These are phyloP conservation scores for Hysterium pulicare DNA, from an alignment of 2,329 filamentous ascomycete genomes.

Conservation along the genomic window DNA sequence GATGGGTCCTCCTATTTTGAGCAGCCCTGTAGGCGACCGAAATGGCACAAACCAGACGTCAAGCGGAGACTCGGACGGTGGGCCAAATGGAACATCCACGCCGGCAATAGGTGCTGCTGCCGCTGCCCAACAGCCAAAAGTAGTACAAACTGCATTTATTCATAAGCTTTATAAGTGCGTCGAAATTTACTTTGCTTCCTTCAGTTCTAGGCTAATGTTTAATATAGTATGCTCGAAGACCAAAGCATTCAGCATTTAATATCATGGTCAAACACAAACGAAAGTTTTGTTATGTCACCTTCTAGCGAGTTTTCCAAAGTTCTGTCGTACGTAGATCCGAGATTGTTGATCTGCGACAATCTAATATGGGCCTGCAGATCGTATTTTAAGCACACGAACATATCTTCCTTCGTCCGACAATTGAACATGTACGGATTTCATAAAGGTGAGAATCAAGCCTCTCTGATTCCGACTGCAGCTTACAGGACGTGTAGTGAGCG, in stretches of 20 bases:
- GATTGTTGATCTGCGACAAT: slow-evolving; percentile 18
- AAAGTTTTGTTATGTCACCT: slow-evolving; percentile 98
- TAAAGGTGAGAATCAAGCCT: slow-evolving; percentile 64
- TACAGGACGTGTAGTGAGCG: slow-evolving; percentile 66
- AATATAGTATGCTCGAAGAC: slow-evolving; percentile 90
- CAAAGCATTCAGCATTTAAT: slow-evolving; percentile 90
- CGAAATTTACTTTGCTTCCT: slow-evolving; percentile 5
- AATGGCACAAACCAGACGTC: slow-evolving; percentile 24
- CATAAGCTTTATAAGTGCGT: slow-evolving; percentile 97
- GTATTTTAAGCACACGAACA: slow-evolving; percentile 99
- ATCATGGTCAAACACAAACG: slow-evolving; percentile 88
- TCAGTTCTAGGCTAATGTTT: background rate
- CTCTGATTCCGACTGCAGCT: slow-evolving; percentile 6
- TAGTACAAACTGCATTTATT: slow-evolving; percentile 97
- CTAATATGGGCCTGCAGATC: slow-evolving; percentile 56
- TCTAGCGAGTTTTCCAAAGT: slow-evolving; percentile 98
- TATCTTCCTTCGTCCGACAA: slow-evolving; percentile 96
- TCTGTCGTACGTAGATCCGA: slow-evolving; percentile 68
- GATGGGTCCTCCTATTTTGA: slow-evolving; percentile 49
- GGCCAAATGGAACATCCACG: slow-evolving; percentile 42
- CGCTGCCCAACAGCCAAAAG: slow-evolving; percentile 88
- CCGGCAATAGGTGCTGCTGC: slow-evolving; percentile 58
- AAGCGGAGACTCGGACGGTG: slow-evolving; percentile 24
- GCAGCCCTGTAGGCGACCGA: slow-evolving; percentile 49
- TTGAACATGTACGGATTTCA: slow-evolving; percentile 99